These are phyloP conservation scores for Penicillium flavigenum DNA, from an alignment of 495 filamentous ascomycete species.

Conservation along the genomic window DNA sequence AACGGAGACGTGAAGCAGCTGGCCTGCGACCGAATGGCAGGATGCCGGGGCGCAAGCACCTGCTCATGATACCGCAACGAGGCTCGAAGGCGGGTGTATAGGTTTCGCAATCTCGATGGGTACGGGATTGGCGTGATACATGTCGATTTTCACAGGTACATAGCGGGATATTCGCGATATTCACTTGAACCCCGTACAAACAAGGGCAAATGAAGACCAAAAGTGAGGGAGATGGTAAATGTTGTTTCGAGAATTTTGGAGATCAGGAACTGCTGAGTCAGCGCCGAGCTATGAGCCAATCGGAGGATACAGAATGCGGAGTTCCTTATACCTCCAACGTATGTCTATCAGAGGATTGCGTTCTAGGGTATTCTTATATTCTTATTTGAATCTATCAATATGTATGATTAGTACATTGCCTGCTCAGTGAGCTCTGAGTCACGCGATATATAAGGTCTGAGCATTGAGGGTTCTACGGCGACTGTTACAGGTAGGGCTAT, in stretches of 20 bases:
- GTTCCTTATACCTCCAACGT: background rate
- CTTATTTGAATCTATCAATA: background rate
- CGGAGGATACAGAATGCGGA: slow-evolving; percentile 10
- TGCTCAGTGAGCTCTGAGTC: background rate
- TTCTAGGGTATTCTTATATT: background rate
- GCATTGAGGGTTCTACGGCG: background rate
- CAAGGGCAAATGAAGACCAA: background rate
- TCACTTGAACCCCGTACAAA: background rate
- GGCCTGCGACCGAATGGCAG: slow-evolving; percentile 36
- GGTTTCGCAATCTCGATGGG: slow-evolving; percentile 39
- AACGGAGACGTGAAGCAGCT: slow-evolving; percentile 12
- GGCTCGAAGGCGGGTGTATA: slow-evolving; percentile 31
- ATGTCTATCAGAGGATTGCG: background rate
- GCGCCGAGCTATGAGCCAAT: slow-evolving; percentile 6
- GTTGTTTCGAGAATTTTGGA: slow-evolving; percentile 13
- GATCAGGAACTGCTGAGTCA: slow-evolving; percentile 10
- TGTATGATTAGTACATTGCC: background rate
- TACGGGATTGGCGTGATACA: slow-evolving; percentile 36
- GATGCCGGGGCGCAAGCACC: slow-evolving; percentile 40
- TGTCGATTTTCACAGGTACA: slow-evolving; percentile 39
- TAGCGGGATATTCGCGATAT: slow-evolving; percentile 11
- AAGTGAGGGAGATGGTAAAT: background rate
- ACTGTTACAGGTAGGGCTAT: background rate
- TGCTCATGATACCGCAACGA: slow-evolving; percentile 47
- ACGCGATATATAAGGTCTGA: background rate